Percentiles rank a stretch among this genome's conserved stretches.
phyloP scores from a whole-genome alignment of 805 yeast species.

The Wickerhamomyces alni region DNA sequence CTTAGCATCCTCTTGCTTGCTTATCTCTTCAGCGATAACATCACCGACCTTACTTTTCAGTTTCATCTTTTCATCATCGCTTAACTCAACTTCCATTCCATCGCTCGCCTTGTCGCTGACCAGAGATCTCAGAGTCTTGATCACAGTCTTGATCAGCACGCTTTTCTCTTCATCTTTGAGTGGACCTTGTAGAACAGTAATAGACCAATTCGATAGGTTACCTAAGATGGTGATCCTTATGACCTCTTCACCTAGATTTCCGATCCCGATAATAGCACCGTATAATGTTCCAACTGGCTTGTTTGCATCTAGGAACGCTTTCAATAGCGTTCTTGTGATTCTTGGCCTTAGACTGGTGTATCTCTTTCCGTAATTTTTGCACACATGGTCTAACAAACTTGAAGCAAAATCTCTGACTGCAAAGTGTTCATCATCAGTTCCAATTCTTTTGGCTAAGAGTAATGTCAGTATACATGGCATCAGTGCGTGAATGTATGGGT shows the following conservation, averaged over 20 bases:
- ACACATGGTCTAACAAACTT: slow-evolving; percentile 70
- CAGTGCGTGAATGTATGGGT: slow-evolving; percentile 92
- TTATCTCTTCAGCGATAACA: slow-evolving; percentile 43
- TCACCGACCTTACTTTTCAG: slow-evolving; percentile 57
- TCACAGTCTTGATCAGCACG: slow-evolving; percentile 41
- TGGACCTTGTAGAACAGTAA: slow-evolving; percentile 41
- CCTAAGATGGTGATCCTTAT: slow-evolving; percentile 79
- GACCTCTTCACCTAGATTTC: slow-evolving; percentile 82
- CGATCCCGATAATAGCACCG: slow-evolving; percentile 84
- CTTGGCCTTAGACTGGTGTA: slow-evolving; percentile 89
- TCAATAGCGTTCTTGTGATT: slow-evolving; percentile 84
- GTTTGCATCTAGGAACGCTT: slow-evolving; percentile 82
- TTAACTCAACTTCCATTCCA: slow-evolving; percentile 32
- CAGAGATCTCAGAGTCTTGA: slow-evolving; percentile 51
- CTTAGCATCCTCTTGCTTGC: slow-evolving; percentile 40
- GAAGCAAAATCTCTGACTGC: slow-evolving; percentile 89
- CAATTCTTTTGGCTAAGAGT: slow-evolving; percentile 84
- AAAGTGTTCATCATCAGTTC: slow-evolving; percentile 34
- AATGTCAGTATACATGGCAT: slow-evolving; percentile 96
- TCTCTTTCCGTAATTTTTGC: slow-evolving; percentile 72
- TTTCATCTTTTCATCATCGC: slow-evolving; percentile 33
- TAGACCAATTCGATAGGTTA: slow-evolving; percentile 76
- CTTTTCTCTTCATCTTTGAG: slow-evolving; percentile 38
- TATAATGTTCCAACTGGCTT: slow-evolving; percentile 86
- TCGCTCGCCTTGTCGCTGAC: slow-evolving; percentile 25